Evolutionary conservation across 331 rosid species (phyloP).

Genomic region (Pyrus hybrid): DNA sequence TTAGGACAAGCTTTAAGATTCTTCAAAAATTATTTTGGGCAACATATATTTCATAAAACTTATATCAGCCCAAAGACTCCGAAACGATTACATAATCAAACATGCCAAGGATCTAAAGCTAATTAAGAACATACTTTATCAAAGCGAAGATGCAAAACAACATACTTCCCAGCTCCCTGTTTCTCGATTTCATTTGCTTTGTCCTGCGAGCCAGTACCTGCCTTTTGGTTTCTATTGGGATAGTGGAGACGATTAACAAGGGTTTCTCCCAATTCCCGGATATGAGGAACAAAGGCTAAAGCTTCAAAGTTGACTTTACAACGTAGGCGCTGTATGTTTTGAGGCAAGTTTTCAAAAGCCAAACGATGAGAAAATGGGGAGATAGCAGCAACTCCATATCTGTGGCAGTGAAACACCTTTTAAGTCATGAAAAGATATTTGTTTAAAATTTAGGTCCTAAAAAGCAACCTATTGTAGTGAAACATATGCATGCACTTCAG

Average conservation of each 20-base stretch:
- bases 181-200: slow-evolving; percentile 5
- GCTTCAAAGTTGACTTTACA: slow-evolving; percentile 48
- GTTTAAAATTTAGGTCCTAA: not conserved
- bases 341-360: slow-evolving; percentile 34
- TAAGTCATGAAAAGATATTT: not conserved
- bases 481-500: not conserved
- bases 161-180: slow-evolving; percentile 31
- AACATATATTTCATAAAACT: not conserved
- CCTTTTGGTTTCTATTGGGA: slow-evolving; percentile 10
- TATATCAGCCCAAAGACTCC: not conserved
- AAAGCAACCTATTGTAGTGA: not conserved
- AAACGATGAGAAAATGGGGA: slow-evolving; percentile 50
- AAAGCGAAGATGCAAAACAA: slow-evolving; percentile 42
- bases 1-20: not conserved
- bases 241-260: slow-evolving; percentile 28
- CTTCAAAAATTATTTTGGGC: not conserved
- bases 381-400: slow-evolving; percentile 42
- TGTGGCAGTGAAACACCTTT: slow-evolving; percentile 7
- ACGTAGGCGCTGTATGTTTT: slow-evolving; percentile 34
- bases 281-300: slow-evolving; percentile 34
- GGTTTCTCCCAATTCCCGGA: slow-evolving; percentile 28
- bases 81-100: not conserved
- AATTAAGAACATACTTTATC: slow-evolving; percentile 29
- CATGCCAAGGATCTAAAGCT: not conserved
- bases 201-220: slow-evolving; percentile 5